Evolutionary conservation across 2,329 filamentous ascomycete genomes (phyloP), one percentile per base, ranked within the genome.

Genomic region (Aspergillus fumigatiaffinis): DNA sequence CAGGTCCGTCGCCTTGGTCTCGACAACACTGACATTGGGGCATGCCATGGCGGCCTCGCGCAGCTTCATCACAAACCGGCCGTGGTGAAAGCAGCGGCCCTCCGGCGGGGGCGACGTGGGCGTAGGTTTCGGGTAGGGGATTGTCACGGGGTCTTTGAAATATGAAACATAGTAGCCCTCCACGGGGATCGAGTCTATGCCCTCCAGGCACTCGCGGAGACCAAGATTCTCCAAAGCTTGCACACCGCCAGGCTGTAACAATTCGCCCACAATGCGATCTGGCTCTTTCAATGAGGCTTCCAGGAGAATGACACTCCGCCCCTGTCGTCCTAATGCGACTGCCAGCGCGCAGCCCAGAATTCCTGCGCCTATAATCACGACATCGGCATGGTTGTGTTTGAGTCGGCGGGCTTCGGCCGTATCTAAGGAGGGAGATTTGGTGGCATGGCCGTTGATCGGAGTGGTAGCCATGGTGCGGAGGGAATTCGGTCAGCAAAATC

Each of bases 251-350:
- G 94, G 94, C 76, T 99, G 94, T 66, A 99, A 79, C 63, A 99
- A 79, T 78, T 99, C 94, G 66, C 94, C 94, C 50, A 99, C 92
- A 65, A 99, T 99, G 62, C 94, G 87, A 77, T 97, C 89, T 21
- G 94, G 94, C 79, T 97, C 89, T 76, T 91, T 91, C 76, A 97
- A 80, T 77, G 87, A 95, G 68, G 85, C 85, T 79, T 99, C 94
- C 52, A 99, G 84, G 52, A 99, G 80, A 26, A 97, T 83, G 26
- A 99, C 92, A 72, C 90, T 95, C 61, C 94, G 87, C 54, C 92
- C 92, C 77, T 97, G 94, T 66, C 89, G 87, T 58, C 90, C 92
- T 49, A 97, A 82, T 23, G 93, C 86, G 62, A 87, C 89, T 20
- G 94, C 93, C 23, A 92, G 80, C 21, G 92, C 90, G 73, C 91